Evolutionary conservation across 129 eudicot species (phyloP), one percentile per base, ranked within the genome.

Genomic region (Escallonia rubra): DNA sequence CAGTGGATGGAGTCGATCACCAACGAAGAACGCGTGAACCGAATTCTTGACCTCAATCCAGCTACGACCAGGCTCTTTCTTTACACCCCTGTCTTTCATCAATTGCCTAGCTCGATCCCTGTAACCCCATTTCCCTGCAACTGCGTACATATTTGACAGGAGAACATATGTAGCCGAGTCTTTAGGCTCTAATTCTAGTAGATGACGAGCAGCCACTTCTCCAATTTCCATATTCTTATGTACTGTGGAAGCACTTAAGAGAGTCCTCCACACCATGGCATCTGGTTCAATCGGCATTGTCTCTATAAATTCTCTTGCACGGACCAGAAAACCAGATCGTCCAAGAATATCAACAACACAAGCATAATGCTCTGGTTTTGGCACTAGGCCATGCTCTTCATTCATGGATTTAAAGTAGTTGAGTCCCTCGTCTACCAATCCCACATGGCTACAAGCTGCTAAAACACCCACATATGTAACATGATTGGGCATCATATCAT

Each of bases 151-250:
- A 74, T 94, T 94, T 67, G 99, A 89, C 52, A 85, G 79, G 58
- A 94, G 83, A 61, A 85, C 99, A 66, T 94, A 94, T 55, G 99
- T 86, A 58, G 99, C 99, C 4, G 99, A 89, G 80, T 94, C 97
- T 64, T 85, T 69, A 41, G 99, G 99, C 54, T 80, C 96, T 62
- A 89, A 66, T 52, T 85, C 81, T 8, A 89, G 73, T 58, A 94
- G 92, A 50, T 57, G 86, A 43, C 74, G 68, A 47, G 96, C 95
- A 15, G 94, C 82, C 57, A 84, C 65, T 72, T 87, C 91, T 52
- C 99, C 97, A 10, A 94, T 74, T 78, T 89, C 93, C 65, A 72
- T 76, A 71, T 89, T 87, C 81, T 87, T 89, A 71, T 82, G 87
- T 80, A 81, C 84, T 2, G 83, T 82, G 69, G 97, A 94, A 16